Percentiles rank a stretch among this genome's conserved stretches.
Evolutionary conservation across 306 rosid genomes (phyloP).

Genomic region (Cicer arietinum): DNA sequence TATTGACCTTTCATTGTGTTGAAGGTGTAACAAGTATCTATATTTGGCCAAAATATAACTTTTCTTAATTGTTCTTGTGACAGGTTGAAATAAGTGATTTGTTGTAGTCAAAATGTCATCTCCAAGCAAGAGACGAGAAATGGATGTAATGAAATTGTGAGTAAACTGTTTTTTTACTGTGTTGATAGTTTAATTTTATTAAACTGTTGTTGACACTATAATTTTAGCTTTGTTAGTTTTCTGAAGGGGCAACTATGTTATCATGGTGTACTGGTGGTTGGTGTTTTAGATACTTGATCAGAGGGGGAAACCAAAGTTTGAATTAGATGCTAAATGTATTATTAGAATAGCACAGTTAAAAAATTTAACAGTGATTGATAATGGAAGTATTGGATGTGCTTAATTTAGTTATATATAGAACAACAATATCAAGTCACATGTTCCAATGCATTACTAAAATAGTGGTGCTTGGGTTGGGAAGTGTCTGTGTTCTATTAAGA

Average conservation of each 20-base stretch:
- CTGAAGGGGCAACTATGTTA: no score
- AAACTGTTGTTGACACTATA: not conserved
- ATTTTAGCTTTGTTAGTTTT: no score
- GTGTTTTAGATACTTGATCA: no score
- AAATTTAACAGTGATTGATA: no score
- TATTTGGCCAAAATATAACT: constrained; percentile 25
- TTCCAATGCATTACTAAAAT: constrained; percentile 28
- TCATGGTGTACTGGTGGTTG: no score
- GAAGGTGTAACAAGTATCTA: constrained; percentile 13
- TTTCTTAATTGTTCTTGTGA: constrained; percentile 31
- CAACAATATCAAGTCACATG: constrained; percentile 8
- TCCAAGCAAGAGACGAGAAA: constrained; percentile 99
- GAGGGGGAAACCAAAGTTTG: no score
- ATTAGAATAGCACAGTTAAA: no score
- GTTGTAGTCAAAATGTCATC: constrained; percentile 75
- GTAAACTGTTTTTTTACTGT: constrained; percentile 43
- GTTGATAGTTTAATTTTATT: constrained; percentile 30
- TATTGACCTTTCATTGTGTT: constrained; percentile 4
- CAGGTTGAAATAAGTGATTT: constrained; percentile 61
- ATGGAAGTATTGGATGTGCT: no score
- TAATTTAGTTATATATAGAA: constrained; percentile 2
- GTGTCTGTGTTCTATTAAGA: constrained; percentile 9
- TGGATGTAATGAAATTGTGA: constrained; percentile 99
- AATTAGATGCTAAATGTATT: no score
- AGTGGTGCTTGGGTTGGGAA: constrained; percentile 16